phyloP scores from a whole-genome alignment of 805 yeast genomes.

The Blastobotrys peoriensis region DNA sequence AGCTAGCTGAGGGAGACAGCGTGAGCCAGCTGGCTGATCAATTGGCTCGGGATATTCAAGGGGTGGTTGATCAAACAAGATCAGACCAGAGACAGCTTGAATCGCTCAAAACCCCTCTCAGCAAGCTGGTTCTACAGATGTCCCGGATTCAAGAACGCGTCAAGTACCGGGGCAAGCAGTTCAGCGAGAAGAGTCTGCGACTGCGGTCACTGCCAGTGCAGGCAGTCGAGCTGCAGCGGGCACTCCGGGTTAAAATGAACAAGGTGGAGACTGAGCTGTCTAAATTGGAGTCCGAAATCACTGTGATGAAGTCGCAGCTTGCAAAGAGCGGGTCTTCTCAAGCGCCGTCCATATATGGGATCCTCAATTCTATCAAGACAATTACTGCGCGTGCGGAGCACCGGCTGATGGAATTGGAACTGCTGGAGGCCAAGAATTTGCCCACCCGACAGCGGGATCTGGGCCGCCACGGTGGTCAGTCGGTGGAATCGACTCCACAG shows the following conservation, averaged over 20 bases:
- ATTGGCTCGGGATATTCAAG: not conserved
- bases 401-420: slow-evolving; percentile 6
- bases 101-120: slow-evolving; percentile 9
- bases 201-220: slow-evolving; percentile 16
- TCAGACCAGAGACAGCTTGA: slow-evolving; percentile 1
- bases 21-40: slow-evolving; percentile 9
- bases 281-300: slow-evolving; percentile 12
- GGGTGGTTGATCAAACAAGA: not conserved
- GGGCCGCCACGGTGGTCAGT: not conserved
- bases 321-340: slow-evolving; percentile 4
- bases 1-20: slow-evolving; percentile 8
- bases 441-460: not conserved
- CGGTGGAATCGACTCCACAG: not conserved
- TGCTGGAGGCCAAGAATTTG: not conserved
- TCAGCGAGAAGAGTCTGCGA: slow-evolving; percentile 11
- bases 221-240: slow-evolving; percentile 18
- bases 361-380: slow-evolving; percentile 11
- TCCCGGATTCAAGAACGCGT: slow-evolving; percentile 15
- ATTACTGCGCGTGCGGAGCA: slow-evolving; percentile 7
- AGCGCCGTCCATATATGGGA: slow-evolving; percentile 13
- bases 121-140: slow-evolving; percentile 6
- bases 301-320: slow-evolving; percentile 12
- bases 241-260: slow-evolving; percentile 7
- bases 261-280: slow-evolving; percentile 10
- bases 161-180: slow-evolving; percentile 6